Conservation (phyloP, 2,329 filamentous ascomycete genomes). For the Xylariaceae sp. region DNA sequence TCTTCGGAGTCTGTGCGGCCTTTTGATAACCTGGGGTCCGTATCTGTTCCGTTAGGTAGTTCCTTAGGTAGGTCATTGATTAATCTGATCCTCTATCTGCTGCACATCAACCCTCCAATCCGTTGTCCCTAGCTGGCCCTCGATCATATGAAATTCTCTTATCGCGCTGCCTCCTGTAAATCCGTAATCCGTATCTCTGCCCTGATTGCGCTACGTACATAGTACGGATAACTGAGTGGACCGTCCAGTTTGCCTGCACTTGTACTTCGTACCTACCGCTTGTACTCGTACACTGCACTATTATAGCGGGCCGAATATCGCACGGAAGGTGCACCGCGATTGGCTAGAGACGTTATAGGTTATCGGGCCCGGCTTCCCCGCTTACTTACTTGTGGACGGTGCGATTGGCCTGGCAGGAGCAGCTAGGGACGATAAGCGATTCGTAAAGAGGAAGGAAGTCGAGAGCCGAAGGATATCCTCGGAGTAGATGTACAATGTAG, state of each 20-base stretch:
- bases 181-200: not conserved
- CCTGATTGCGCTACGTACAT: no score
- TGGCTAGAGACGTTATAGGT: conserved; percentile 17
- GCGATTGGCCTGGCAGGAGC: conserved; percentile 20
- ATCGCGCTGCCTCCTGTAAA: not conserved
- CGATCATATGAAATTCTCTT: not conserved
- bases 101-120: not conserved
- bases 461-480: not conserved
- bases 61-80: not conserved
- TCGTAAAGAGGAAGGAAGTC: conserved; percentile 19
- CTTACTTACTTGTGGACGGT: not conserved
- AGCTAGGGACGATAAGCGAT: conserved; percentile 10
- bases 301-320: conserved; percentile 28
- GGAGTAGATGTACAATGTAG: not conserved
- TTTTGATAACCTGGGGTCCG: no score
- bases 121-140: not conserved
- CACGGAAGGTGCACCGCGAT: conserved; percentile 17
- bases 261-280: no score
- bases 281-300: not conserved
- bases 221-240: not conserved
- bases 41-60: no score
- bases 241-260: not conserved
- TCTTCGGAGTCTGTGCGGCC: no score
- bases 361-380: conserved; percentile 15
- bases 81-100: not conserved